phyloP scores from a whole-genome alignment of 2,329 filamentous ascomycete species.

The Anisogramma anomala region DNA sequence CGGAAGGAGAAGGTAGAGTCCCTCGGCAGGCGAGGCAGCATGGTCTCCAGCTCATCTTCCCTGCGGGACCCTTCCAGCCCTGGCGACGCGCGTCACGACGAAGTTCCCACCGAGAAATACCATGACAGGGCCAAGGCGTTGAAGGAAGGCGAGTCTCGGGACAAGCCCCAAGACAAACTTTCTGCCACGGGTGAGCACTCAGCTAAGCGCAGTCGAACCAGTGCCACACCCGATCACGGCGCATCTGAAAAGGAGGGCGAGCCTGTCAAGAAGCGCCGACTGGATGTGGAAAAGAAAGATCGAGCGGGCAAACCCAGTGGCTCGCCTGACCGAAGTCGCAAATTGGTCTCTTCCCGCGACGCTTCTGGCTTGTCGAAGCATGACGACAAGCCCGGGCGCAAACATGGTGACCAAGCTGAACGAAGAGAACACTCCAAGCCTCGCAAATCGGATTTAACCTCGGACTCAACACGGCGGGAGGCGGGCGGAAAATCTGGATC shows the following conservation, averaged over 20 bases:
- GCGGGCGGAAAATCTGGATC: conserved; percentile 26
- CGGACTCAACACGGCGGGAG: conserved; percentile 31
- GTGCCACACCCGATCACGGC: conserved; percentile 45
- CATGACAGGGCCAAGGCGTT: conserved; percentile 49
- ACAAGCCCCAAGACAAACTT: conserved; percentile 31
- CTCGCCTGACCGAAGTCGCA: conserved; percentile 36
- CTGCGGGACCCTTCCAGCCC: conserved; percentile 43
- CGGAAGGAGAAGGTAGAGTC: conserved; percentile 51
- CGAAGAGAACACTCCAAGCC: conserved; percentile 26
- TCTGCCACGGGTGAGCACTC: conserved; percentile 39
- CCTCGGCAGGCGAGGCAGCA: conserved; percentile 37
- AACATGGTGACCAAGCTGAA: conserved; percentile 33
- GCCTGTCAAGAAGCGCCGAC: conserved; percentile 43
- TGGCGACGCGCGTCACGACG: conserved; percentile 37
- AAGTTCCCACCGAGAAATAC: conserved; percentile 44
- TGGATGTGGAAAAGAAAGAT: conserved; percentile 44
- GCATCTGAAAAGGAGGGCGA: conserved; percentile 43
- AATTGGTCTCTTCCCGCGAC: conserved; percentile 32
- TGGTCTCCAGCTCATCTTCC: conserved; percentile 44
- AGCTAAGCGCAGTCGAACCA: conserved; percentile 47
- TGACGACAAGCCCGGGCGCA: conserved; percentile 25
- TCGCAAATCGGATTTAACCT: conserved; percentile 25
- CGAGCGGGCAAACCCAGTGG: conserved; percentile 31
- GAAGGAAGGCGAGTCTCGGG: conserved; percentile 47
- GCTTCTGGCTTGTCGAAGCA: conserved; percentile 16